Conservation (phyloP, 2,329 filamentous ascomycete species). For the Zasmidium citrigriseum region DNA sequence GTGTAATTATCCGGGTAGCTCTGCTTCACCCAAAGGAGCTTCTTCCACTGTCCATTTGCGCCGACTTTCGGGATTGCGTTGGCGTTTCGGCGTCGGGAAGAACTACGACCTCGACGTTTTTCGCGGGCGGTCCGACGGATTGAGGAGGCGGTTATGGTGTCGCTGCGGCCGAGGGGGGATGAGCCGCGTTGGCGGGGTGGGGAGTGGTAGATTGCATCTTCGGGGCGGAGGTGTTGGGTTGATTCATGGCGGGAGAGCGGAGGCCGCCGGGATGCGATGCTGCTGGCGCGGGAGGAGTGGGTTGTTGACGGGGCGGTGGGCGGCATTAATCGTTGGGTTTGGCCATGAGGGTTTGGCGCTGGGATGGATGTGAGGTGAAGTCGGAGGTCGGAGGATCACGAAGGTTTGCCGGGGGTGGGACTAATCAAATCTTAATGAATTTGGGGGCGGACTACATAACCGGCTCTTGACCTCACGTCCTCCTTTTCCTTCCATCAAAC, state of each 20-base stretch:
- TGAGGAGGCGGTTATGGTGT: slow-evolving; percentile 27
- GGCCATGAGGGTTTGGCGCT: not conserved
- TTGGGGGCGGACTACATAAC: not conserved
- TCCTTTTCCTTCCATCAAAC: not conserved
- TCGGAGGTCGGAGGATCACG: not conserved
- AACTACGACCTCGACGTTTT: slow-evolving; percentile 59
- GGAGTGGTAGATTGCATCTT: slow-evolving; percentile 75
- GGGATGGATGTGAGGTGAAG: not conserved
- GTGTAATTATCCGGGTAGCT: slow-evolving; percentile 99
- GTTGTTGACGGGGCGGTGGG: slow-evolving; percentile 1
- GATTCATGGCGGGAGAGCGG: slow-evolving; percentile 19
- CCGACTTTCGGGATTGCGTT: slow-evolving; percentile 7
- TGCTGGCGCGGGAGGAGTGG: slow-evolving; percentile 21
- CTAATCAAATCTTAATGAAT: not conserved
- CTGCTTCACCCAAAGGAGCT: slow-evolving; percentile 97
- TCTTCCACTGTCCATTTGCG: slow-evolving; percentile 73
- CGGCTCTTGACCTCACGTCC: not conserved
- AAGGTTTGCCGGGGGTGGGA: not conserved
- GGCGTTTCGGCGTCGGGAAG: slow-evolving; percentile 65
- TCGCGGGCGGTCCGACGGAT: slow-evolving; percentile 40
- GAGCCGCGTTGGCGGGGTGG: slow-evolving; percentile 53
- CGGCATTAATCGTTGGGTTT: not conserved
- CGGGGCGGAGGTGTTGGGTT: slow-evolving; percentile 66
- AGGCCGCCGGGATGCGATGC: slow-evolving; percentile 8
- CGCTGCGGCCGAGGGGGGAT: slow-evolving; percentile 33